phyloP scores from a whole-genome alignment of 805 yeast genomes.

The Saccharomycopsis sp. region DNA sequence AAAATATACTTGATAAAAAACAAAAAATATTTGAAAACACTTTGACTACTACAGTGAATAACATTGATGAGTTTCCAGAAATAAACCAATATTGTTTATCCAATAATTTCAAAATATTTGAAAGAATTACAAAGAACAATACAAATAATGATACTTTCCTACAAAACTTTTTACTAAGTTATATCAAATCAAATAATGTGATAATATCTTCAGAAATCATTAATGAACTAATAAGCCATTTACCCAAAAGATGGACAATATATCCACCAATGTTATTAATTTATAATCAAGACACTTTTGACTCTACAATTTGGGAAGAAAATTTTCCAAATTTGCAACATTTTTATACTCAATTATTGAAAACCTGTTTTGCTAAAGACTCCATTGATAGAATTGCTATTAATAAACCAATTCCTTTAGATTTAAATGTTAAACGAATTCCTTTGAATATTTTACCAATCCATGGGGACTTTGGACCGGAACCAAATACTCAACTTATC shows the following conservation, averaged over 20 bases:
- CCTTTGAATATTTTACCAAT: constrained; percentile 54
- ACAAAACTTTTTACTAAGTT: too few species aligned
- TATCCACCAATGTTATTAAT: constrained; percentile 63
- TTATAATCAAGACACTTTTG: constrained; percentile 26
- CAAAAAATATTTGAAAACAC: too few species aligned
- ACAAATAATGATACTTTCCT: too few species aligned
- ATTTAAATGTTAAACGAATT: constrained; percentile 31
- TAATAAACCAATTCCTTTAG: constrained; percentile 50
- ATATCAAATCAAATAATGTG: too few species aligned
- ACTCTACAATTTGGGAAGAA: constrained; percentile 1
- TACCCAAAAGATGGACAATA: constrained; percentile 47
- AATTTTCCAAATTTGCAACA: background rate
- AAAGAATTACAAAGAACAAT: too few species aligned
- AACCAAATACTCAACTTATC: constrained; percentile 21
- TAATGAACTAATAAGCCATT: too few species aligned
- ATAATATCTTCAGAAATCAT: too few species aligned
- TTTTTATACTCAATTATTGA: constrained; percentile 6
- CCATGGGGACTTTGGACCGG: constrained; percentile 57
- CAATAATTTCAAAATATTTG: too few species aligned
- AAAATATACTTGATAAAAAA: too few species aligned
- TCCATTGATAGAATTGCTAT: constrained; percentile 54
- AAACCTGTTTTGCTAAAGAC: constrained; percentile 8
- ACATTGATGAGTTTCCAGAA: too few species aligned
- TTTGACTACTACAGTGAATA: too few species aligned
- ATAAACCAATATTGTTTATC: too few species aligned